These are phyloP conservation scores for Solanum chilense DNA, from an alignment of 257 asterid genomes.

Conservation along the genomic window DNA sequence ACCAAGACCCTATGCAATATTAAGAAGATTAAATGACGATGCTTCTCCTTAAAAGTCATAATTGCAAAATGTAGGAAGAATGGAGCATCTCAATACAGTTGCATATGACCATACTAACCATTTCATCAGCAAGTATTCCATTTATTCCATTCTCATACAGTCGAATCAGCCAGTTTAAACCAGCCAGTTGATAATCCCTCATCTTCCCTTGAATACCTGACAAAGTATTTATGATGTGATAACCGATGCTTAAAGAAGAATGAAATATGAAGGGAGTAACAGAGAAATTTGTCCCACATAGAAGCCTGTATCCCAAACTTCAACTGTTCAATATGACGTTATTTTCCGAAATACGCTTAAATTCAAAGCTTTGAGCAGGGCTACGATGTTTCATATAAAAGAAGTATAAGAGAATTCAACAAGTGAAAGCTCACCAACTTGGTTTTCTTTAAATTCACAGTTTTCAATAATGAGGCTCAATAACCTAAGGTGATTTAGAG, in stretches of 20 bases:
- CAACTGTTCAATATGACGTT: neutral
- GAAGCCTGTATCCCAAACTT: neutral
- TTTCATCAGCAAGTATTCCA: slow-evolving; percentile 99
- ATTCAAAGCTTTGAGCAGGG: neutral
- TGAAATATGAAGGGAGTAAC: neutral
- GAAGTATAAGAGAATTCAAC: neutral
- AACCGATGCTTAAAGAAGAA: neutral
- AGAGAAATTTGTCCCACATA: neutral
- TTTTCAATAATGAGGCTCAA: neutral
- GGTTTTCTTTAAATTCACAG: neutral
- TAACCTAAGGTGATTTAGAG: neutral
- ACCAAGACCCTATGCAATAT: slow-evolving; percentile 68
- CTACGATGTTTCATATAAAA: neutral
- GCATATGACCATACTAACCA: slow-evolving; percentile 38
- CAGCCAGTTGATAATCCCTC: slow-evolving; percentile 99
- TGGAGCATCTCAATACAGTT: neutral
- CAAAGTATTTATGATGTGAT: neutral
- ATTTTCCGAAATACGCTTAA: neutral
- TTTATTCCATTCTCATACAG: slow-evolving; percentile 97
- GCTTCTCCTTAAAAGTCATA: neutral
- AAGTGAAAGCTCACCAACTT: neutral
- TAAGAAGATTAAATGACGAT: neutral
- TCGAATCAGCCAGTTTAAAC: slow-evolving; percentile 91
- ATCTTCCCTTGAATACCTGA: slow-evolving; percentile 98
- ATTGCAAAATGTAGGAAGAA: neutral